Percentiles rank a stretch among this genome's conserved stretches.
Evolutionary conservation across 768 basidiomycete species (phyloP).

Genomic region (Lactarius pseudohatsudake): DNA sequence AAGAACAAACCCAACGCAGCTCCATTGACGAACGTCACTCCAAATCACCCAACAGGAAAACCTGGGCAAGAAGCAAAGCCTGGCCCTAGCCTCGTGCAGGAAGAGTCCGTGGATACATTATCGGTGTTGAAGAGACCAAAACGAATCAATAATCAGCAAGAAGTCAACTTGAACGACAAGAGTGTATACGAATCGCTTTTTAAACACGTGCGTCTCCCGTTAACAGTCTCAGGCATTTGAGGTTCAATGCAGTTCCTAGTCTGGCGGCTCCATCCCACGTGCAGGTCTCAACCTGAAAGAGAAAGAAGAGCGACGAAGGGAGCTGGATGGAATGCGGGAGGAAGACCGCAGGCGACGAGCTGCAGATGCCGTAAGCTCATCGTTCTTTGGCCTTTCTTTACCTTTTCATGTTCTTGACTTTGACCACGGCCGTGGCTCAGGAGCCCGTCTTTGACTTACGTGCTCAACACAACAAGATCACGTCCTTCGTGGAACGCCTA

Average conservation of each 20-base stretch:
- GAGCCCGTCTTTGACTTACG: slow-evolving; percentile 32
- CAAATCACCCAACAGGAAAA: slow-evolving; percentile 12
- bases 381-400: neutral
- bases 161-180: slow-evolving; percentile 31
- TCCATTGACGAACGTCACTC: slow-evolving; percentile 12
- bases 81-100: slow-evolving; percentile 8
- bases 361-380: slow-evolving; percentile 25
- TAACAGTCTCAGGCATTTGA: neutral
- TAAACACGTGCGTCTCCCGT: slow-evolving; percentile 28
- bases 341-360: slow-evolving; percentile 33
- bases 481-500: slow-evolving; percentile 30
- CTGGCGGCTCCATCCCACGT: slow-evolving; percentile 28
- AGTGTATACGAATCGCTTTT: slow-evolving; percentile 31
- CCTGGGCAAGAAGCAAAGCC: slow-evolving; percentile 13
- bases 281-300: slow-evolving; percentile 31
- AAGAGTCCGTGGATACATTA: slow-evolving; percentile 19
- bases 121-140: slow-evolving; percentile 27
- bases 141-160: slow-evolving; percentile 24
- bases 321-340: slow-evolving; percentile 34
- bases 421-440: slow-evolving; percentile 19
- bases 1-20: slow-evolving; percentile 25
- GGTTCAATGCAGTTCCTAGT: slow-evolving; percentile 18
- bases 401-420: neutral
- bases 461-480: slow-evolving; percentile 33
- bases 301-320: slow-evolving; percentile 33